Evolutionary conservation across 2,329 filamentous ascomycete species (phyloP), one percentile per base, ranked within the genome.

Genomic region (Neodidymelliopsis sp.): DNA sequence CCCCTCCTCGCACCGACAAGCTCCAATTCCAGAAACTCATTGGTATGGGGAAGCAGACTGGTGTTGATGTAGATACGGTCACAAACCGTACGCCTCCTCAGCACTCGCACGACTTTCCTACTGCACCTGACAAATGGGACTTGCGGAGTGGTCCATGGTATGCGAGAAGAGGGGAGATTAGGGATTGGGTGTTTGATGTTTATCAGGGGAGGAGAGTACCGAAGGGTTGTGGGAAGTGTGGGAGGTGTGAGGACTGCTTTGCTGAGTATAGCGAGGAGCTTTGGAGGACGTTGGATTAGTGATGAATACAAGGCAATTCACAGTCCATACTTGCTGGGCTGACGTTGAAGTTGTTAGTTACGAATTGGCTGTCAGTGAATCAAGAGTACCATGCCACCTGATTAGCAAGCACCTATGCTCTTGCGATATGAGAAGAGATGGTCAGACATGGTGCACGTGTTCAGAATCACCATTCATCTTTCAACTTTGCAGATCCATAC

Each of bases 161-260:
- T 38, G 49, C 41, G 2, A 36, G 25, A 3, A 44, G 46, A 22
- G 24, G 36, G 10, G 43, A 36, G 18, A 38, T 28, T 12, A 22
- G 25, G 25, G 41, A 57, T 33, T 56, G 53, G 50, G 40, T 49
- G 7, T 54, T 57, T 19, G 39, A 50, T 34, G 34, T 44, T 11
- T 51, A 50, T 12, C 35, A 25, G 10, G 56, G 53, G 5, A 31
- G 34, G 16, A 41, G 44, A 20, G 44, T 45, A n/a, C 33, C 43
- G 0, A 33, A 37, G 7, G 53, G 47, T 4, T 57, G 53, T 29
- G 41, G 47, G 2, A 56, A 47, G 10, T 59, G 49, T 23, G 44
- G 56, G 6, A 24, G 43, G 20, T 53, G 56, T n/a, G 31, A 44
- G 4, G 19, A n/a, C 11, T 58, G 39, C 19, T 24, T 52, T 13